Base-by-base conservation (phyloP, 495 filamentous ascomycete genomes). In the Cairneyella variabilis region DNA sequence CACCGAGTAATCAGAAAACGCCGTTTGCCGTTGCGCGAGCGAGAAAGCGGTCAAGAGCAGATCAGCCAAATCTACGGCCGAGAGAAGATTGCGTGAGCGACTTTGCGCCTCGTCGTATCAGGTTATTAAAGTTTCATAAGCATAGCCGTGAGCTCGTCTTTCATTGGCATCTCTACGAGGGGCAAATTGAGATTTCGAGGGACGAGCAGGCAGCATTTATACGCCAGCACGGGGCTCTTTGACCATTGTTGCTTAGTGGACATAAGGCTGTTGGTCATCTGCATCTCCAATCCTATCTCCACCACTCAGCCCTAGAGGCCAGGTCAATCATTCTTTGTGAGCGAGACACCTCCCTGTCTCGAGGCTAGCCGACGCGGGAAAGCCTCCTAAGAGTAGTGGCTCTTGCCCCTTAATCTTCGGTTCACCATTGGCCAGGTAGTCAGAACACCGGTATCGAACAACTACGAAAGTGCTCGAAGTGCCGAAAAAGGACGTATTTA, bases 251-350 rank as follows among this genome's bases (percentile, higher is more conserved):
- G 52, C 53, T 53, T 51, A 59, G 48, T 59, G 60, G 60, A 51
- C 53, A 54, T 57, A 63, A 51, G 56, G 60, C 53, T 63, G 43
- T 28, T 46, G 3, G 47, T 53, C 42, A 58, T 53, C 59, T 62
- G 59, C 55, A 58, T 26, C 48, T 30, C 38, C 16, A 16, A 53
- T 37, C 21, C 47, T 56, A 58, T 58, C 42, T 58, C 59, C 55
- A 54, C 55, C 59, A 58, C 39, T 62, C n/a, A 54, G 41, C 43
- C 60, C 48, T 37, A 55, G 51, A n/a, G 34, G 18, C 42, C 38
- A 52, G 57, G 40, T 36, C 26, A 21, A 27, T 44, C 40, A 14
- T 7, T 37, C 21, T 44, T 34, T 59, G n/a, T 22, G 28, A 59
- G 27, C 44, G 32, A 48, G 47, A 48, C 47, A 51, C n/a, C 16